phyloP scores from a whole-genome alignment of 1,284 basidiomycete species.

The Puccinia novopanici region DNA sequence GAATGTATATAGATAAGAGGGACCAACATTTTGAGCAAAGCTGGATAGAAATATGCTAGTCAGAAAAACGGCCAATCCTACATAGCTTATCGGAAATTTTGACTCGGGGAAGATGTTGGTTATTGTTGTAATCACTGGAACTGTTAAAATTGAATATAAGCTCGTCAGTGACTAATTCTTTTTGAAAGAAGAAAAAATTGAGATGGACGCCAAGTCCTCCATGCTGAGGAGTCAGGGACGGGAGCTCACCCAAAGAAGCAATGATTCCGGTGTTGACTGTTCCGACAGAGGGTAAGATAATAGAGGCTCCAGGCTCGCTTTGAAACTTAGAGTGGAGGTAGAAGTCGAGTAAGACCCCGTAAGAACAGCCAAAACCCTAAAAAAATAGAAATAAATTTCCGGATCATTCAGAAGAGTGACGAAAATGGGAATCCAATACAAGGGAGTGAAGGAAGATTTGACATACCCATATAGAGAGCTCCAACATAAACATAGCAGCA shows the following conservation, averaged over 20 bases:
- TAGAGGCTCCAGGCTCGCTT: constrained; percentile 28
- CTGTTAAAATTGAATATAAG: not conserved
- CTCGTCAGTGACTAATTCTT: not conserved
- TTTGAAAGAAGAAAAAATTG: not conserved
- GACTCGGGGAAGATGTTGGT: constrained; percentile 32
- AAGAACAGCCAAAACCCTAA: constrained; percentile 46
- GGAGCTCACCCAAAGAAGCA: constrained; percentile 34
- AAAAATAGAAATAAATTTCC: not conserved
- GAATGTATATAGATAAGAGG: not conserved
- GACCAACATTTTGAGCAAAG: constrained; percentile 33
- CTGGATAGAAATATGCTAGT: constrained; percentile 38
- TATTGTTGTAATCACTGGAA: constrained; percentile 33
- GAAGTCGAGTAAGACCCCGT: constrained; percentile 47
- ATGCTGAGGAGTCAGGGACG: too few relatives aligned
- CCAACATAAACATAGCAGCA: constrained; percentile 43
- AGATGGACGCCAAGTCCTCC: not conserved
- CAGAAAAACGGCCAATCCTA: constrained; percentile 28
- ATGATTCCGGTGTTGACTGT: constrained; percentile 49
- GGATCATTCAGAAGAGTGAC: not conserved
- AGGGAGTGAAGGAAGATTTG: not conserved
- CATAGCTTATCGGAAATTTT: constrained; percentile 23
- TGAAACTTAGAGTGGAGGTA: constrained; percentile 43
- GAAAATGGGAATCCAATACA: not conserved
- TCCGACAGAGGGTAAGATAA: constrained; percentile 46
- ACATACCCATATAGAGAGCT: constrained; percentile 46